Base-by-base conservation (phyloP, 2,329 filamentous ascomycete genomes). In the Pseudogymnoascus destructans region DNA sequence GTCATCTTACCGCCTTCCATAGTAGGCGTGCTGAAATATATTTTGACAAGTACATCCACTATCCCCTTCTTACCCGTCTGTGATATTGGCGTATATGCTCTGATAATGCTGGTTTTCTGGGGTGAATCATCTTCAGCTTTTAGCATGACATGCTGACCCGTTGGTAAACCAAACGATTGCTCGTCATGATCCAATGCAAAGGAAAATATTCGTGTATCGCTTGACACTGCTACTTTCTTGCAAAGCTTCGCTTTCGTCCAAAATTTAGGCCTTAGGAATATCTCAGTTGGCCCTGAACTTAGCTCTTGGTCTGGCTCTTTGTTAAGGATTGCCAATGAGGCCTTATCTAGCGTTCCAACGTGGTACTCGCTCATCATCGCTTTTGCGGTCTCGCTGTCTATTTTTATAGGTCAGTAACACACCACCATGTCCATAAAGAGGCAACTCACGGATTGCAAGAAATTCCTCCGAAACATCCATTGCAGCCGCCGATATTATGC, bases 341-440 rank as follows among this genome's bases (percentile, higher is more conserved):
- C 74, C 63, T 81, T 73, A 64, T 87, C 81, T 10, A 95, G 78
- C 0, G 82, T 82, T 56, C 91, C 91, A 63, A 96, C 83, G 70
- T 96, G 90, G 67, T 95, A 95, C 46, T 78, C 72, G 9, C 80
- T 79, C 85, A 96, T 90, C 89, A 95, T 95, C 15, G 78, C 79
- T 73, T 95, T 95, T 32, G 91, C 91, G 13, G 87, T 95, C 73
- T 95, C 90, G 69, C 86, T 91, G 70, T 95, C 89, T 92, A 67
- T 56, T 61, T 60, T 71, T 64, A 73, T 67, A 38, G 56, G 59
- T 11, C n/a, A 30, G 30, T 49, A n/a, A 57, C 49, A 59, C 23
- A 23, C 13, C 10, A 21, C 3, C n/a, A 13, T 52, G 4, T 30
- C 36, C 4, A 33, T 21, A 35, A 17, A 33, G 42, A 17, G n/a